These are phyloP conservation scores for Aegle marmelos DNA, from an alignment of 345 rosid genomes.

Conservation along the genomic window DNA sequence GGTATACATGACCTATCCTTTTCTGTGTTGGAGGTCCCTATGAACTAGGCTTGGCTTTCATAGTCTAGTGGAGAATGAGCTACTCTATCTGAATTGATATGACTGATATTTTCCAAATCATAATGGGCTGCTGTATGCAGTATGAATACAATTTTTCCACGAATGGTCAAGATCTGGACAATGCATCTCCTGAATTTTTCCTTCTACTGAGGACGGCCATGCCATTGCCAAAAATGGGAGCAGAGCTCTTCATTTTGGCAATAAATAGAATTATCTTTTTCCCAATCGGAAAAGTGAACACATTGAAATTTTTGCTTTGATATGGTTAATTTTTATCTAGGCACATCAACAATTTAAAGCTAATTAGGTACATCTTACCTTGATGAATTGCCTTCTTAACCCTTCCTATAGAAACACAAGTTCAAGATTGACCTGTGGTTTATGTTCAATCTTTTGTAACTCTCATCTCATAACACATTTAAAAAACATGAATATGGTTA, in stretches of 20 bases:
- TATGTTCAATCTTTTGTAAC: no score
- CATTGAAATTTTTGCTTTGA: not conserved
- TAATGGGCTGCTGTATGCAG: not conserved
- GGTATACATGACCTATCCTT: not conserved
- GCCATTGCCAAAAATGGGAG: not conserved
- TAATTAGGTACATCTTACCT: no score
- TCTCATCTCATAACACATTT: no score
- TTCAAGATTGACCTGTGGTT: no score
- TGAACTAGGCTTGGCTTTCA: not conserved
- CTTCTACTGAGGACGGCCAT: not conserved
- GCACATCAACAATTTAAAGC: no score
- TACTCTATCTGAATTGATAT: not conserved
- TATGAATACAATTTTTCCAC: not conserved
- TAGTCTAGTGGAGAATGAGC: no score
- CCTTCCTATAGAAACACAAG: no score
- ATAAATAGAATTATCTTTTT: not conserved
- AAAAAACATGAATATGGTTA: no score
- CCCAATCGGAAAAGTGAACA: fast-evolving
- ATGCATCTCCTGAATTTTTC: not conserved
- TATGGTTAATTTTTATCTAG: no score
- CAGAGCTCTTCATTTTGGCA: not conserved
- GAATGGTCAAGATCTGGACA: not conserved
- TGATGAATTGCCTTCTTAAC: no score
- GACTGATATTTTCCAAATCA: not conserved
- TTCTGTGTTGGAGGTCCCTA: not conserved